These are phyloP conservation scores for Pseudophaeomoniella oleicola DNA, from an alignment of 2,329 filamentous ascomycete species.

Conservation along the genomic window DNA sequence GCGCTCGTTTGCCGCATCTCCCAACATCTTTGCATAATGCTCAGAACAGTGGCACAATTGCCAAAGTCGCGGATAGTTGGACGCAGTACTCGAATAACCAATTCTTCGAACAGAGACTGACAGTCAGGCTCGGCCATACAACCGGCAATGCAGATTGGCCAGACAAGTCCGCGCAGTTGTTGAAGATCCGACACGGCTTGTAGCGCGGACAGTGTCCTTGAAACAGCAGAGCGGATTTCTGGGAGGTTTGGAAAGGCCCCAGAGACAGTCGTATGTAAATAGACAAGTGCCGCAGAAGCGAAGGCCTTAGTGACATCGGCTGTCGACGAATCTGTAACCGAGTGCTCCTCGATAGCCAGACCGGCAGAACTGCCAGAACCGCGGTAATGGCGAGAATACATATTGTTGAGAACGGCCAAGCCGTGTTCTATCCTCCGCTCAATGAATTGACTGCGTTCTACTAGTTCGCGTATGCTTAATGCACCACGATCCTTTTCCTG, in stretches of 20 bases:
- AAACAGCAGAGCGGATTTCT: conserved; percentile 3
- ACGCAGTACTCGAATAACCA: no score
- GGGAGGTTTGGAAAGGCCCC: conserved; percentile 4
- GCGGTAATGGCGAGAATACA: conserved; percentile 2
- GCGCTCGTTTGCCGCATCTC: no score
- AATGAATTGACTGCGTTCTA: conserved; percentile 2
- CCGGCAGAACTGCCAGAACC: neutral
- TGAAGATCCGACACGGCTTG: no score
- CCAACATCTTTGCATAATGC: no score
- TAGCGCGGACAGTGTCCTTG: conserved; percentile 6
- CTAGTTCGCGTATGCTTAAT: conserved; percentile 4
- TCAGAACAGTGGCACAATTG: no score
- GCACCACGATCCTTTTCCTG: conserved; percentile 8
- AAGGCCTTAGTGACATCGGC: conserved; percentile 3
- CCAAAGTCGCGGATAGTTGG: no score
- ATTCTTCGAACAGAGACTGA: conserved; percentile 11
- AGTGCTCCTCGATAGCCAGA: neutral
- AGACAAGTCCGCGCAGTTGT: conserved; percentile 16
- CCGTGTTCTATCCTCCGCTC: conserved; percentile 1
- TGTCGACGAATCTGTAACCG: no score
- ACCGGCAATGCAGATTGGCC: conserved; percentile 19
- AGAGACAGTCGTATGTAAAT: conserved; percentile 4
- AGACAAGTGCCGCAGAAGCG: conserved; percentile 4
- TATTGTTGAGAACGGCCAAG: conserved; percentile 13
- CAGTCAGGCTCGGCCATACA: conserved; percentile 10